Base-by-base conservation (phyloP, 345 rosid species). In the Rhodamnia argentea region DNA sequence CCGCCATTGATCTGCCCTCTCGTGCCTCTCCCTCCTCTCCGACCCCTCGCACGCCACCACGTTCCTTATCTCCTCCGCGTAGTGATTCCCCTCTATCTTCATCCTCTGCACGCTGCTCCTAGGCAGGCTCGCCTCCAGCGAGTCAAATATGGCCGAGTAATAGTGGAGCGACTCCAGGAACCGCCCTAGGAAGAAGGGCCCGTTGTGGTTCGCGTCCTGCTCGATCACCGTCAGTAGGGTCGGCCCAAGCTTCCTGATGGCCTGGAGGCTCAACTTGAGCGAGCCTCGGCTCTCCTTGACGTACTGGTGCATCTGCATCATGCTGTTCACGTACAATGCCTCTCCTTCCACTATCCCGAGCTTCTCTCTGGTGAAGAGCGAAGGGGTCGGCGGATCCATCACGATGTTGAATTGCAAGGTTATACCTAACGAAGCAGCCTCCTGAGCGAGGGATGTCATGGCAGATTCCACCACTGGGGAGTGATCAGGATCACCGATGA, bases 131-230 rank as follows among this genome's bases (percentile, higher is more conserved):
- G 91, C 94, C 85, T 94, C 94, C 0, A 94, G 94, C 7, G 95
- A 93, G 82, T 94, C 94, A 6, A 94, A 94, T 64, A 94, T 89
- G 47, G 95, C 94, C 2, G 96, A 93, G 82, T 91, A 94, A 86
- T 93, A 93, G 52, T 94, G 94, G 60, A 94, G 96, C 40, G 96
- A 92, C 86, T 94, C 96, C n/a, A 92, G 92, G 83, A 93, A 94
- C 59, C 94, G 89, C 47, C 96, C 95, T 4, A 93, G 94, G 74
- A 94, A 94, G 90, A 94, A 93, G 1, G 94, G 95, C 9, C 96
- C 94, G 57, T 93, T 93, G 84, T 94, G 96, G 89, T 91, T 94
- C 10, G 95, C 94, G 82, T 94, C 96, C 88, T 93, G 96, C 82
- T 94, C 96, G 84, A 92, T 90, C 59, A 92, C 89, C 1, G 94